phyloP scores from a whole-genome alignment of 768 basidiomycete genomes.

The Leccinum subtestaceum region DNA sequence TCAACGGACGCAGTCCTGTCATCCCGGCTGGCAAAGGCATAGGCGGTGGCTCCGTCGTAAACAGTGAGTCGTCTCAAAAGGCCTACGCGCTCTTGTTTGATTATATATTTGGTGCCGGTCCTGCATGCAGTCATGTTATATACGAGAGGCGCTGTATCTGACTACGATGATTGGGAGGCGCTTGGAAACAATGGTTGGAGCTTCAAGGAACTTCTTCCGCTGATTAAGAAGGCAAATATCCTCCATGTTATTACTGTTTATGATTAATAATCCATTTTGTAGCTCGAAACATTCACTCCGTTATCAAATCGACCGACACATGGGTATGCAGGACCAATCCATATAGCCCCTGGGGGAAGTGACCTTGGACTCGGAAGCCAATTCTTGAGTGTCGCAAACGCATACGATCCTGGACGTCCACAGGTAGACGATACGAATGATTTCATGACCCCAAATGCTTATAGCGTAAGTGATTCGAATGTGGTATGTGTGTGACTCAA shows the following conservation, averaged over 20 bases:
- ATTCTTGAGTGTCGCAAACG: slow-evolving; percentile 43
- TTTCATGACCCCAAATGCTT: slow-evolving; percentile 32
- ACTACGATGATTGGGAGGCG: slow-evolving; percentile 59
- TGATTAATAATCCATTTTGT: slow-evolving; percentile 30
- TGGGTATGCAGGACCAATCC: slow-evolving; percentile 35
- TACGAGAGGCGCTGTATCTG: slow-evolving; percentile 56
- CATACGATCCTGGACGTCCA: slow-evolving; percentile 48
- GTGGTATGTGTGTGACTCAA: too few species aligned
- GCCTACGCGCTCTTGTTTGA: background rate
- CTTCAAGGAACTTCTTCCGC: slow-evolving; percentile 52
- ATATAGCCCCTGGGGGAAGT: slow-evolving; percentile 15
- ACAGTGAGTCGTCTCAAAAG: slow-evolving; percentile 40
- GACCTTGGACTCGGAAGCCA: slow-evolving; percentile 32
- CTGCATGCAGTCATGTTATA: slow-evolving; percentile 43
- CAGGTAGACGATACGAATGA: slow-evolving; percentile 25
- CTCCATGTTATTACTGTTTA: slow-evolving; percentile 34
- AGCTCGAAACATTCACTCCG: slow-evolving; percentile 38
- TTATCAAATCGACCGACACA: slow-evolving; percentile 33
- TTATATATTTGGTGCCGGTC: too few species aligned
- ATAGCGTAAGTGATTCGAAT: slow-evolving; percentile 21
- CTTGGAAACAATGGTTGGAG: slow-evolving; percentile 61
- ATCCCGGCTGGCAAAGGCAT: slow-evolving; percentile 49
- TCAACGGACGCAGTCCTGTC: slow-evolving; percentile 43
- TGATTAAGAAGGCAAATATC: slow-evolving; percentile 49
- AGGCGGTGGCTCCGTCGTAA: slow-evolving; percentile 63